Evolutionary conservation across 2,329 filamentous ascomycete genomes (phyloP).

Genomic region (Verticillium zaregamsianum): DNA sequence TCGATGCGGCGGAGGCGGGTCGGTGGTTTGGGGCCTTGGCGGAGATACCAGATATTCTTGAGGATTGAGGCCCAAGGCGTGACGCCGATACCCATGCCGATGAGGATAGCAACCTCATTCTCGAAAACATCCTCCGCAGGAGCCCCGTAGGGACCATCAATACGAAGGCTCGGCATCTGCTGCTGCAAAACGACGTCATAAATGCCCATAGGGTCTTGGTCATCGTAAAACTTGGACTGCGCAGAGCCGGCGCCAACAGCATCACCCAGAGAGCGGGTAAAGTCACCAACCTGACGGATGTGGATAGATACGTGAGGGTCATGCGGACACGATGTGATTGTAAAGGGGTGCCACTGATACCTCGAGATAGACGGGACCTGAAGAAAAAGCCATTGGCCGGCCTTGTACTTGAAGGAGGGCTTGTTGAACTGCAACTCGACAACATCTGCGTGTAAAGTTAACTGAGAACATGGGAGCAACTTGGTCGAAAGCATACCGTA

Average conservation of each 20-base stretch:
- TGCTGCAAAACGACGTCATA: slow-evolving; percentile 95
- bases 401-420: slow-evolving; percentile 95
- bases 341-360: slow-evolving; percentile 98
- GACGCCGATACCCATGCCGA: slow-evolving; percentile 82
- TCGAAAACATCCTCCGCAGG: slow-evolving; percentile 97
- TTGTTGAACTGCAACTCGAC: slow-evolving; percentile 98
- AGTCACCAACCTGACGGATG: slow-evolving; percentile 94
- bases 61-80: slow-evolving; percentile 83
- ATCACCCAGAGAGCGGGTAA: slow-evolving; percentile 88
- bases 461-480: no score
- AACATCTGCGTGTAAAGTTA: no score
- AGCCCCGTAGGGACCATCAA: slow-evolving; percentile 94
- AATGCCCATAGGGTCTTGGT: slow-evolving; percentile 89
- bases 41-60: slow-evolving; percentile 98
- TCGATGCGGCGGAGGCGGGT: slow-evolving; percentile 88
- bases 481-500: no score
- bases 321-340: slow-evolving; percentile 95
- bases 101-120: slow-evolving; percentile 82
- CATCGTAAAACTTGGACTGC: slow-evolving; percentile 86
- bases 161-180: slow-evolving; percentile 82
- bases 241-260: slow-evolving; percentile 87
- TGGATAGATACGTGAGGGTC: slow-evolving; percentile 94
- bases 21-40: slow-evolving; percentile 84
- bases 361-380: slow-evolving; percentile 85
- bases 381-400: slow-evolving; percentile 96